These are phyloP conservation scores for Geotrichum bryndzae DNA, from an alignment of 1,139 yeast genomes.

Conservation along the genomic window DNA sequence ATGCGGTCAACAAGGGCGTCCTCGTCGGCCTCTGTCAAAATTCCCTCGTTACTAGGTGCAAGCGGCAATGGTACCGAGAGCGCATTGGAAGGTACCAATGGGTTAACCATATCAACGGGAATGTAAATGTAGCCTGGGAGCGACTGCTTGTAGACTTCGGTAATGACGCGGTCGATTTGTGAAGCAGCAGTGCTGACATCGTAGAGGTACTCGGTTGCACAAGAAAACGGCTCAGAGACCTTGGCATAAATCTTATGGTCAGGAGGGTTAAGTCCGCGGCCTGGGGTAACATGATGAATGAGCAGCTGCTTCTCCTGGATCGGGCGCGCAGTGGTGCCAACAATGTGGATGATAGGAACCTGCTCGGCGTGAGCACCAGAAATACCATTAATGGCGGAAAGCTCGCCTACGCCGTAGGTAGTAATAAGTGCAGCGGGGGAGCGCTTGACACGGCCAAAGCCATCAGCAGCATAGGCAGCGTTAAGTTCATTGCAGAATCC, in stretches of 20 bases:
- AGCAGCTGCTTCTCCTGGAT: slow-evolving; percentile 37
- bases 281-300: slow-evolving; percentile 68
- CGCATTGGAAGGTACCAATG: slow-evolving; percentile 41
- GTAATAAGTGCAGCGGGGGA: slow-evolving; percentile 42
- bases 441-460: slow-evolving; percentile 54
- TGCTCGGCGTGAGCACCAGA: slow-evolving; percentile 79
- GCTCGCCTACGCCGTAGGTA: slow-evolving; percentile 82
- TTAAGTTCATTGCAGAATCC: slow-evolving; percentile 60
- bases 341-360: slow-evolving; percentile 74
- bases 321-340: slow-evolving; percentile 61
- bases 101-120: slow-evolving; percentile 62
- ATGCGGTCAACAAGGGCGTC: slow-evolving; percentile 44
- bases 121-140: slow-evolving; percentile 77
- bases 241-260: slow-evolving; percentile 62
- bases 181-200: slow-evolving; percentile 46
- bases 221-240: slow-evolving; percentile 54
- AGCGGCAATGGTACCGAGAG: slow-evolving; percentile 32
- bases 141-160: slow-evolving; percentile 48
- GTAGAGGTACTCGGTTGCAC: slow-evolving; percentile 52
- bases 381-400: slow-evolving; percentile 77
- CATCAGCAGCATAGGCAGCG: slow-evolving; percentile 75
- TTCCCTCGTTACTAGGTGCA: slow-evolving; percentile 24
- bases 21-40: slow-evolving; percentile 27
- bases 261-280: slow-evolving; percentile 38
- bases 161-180: slow-evolving; percentile 60